Percentiles rank a stretch among this genome's conserved stretches.
phyloP scores from a whole-genome alignment of 1,139 yeast species.

The Magnusiomyces clavatus region DNA sequence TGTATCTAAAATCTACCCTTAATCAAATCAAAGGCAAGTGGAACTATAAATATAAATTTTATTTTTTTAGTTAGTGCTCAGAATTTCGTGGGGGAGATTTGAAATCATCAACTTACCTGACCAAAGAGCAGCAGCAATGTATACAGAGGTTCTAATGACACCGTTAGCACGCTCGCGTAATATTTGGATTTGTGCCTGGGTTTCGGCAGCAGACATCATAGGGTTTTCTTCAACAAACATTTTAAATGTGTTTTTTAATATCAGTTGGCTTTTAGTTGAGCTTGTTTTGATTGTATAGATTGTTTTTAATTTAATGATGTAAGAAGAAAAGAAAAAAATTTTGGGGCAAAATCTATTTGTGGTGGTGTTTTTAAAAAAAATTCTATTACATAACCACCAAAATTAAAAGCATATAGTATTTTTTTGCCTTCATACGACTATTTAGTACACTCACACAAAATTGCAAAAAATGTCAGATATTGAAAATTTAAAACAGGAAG shows the following conservation, averaged over 20 bases:
- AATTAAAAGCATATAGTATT: too few species aligned
- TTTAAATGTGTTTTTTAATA: background rate
- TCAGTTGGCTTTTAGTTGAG: background rate
- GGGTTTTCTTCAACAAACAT: conserved; percentile 10
- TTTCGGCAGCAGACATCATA: conserved; percentile 47
- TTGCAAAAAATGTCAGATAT: conserved; percentile 7
- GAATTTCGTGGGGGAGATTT: too few species aligned
- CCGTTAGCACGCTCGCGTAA: conserved; percentile 64
- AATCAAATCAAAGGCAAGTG: conserved; percentile 1
- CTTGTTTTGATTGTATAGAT: conserved; percentile 10
- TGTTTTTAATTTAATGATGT: background rate
- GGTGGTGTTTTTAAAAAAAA: too few species aligned
- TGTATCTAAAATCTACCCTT: conserved; percentile 1
- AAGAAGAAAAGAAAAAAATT: conserved; percentile 6
- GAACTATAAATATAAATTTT: background rate
- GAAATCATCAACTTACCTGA: conserved; percentile 24
- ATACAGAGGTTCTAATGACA: conserved; percentile 60
- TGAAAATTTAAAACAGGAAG: background rate
- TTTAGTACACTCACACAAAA: background rate
- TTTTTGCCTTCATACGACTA: background rate
- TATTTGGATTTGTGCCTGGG: conserved; percentile 62
- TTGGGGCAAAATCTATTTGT: background rate
- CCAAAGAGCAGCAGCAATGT: conserved; percentile 77
- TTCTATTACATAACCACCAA: too few species aligned
- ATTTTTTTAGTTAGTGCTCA: background rate